phyloP scores from a whole-genome alignment of 306 rosid genomes.

The Cicer bijugum region DNA sequence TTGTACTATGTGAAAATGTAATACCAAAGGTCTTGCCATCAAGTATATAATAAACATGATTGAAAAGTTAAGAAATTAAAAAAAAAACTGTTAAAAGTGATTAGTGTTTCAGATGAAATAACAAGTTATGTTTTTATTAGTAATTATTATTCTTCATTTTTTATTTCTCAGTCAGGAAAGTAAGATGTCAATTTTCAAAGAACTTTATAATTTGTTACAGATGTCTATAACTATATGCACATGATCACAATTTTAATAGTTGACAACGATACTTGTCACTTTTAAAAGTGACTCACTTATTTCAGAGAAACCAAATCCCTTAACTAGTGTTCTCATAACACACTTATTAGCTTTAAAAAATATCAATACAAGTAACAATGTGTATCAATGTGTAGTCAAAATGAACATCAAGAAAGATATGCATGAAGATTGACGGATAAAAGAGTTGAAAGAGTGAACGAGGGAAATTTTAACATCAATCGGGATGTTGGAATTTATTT shows the following conservation, averaged over 20 bases:
- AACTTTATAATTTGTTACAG: too few relatives aligned
- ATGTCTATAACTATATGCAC: background rate
- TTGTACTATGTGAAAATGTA: background rate
- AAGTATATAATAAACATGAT: background rate
- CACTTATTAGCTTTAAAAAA: background rate
- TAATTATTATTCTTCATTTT: too few relatives aligned
- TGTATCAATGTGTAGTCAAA: background rate
- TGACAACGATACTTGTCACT: too few relatives aligned
- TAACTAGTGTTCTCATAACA: background rate
- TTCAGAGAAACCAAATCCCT: background rate
- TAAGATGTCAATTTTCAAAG: too few relatives aligned
- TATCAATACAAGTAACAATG: background rate
- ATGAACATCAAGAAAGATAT: background rate
- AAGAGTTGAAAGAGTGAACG: slow-evolving; percentile 1
- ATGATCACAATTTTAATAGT: background rate
- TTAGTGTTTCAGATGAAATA: background rate
- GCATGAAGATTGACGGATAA: background rate
- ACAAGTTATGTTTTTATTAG: too few relatives aligned
- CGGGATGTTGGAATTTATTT: slow-evolving; percentile 44
- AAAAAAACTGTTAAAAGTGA: background rate
- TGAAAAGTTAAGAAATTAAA: too few relatives aligned
- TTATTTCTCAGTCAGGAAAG: too few relatives aligned
- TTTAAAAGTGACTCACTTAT: too few relatives aligned
- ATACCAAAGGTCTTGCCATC: background rate
- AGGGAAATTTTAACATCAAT: slow-evolving; percentile 35